Evolutionary conservation across 352 stramenopile genomes (phyloP), one percentile per base, ranked within the genome.

Genomic region (Heterotrichella gracilis): DNA sequence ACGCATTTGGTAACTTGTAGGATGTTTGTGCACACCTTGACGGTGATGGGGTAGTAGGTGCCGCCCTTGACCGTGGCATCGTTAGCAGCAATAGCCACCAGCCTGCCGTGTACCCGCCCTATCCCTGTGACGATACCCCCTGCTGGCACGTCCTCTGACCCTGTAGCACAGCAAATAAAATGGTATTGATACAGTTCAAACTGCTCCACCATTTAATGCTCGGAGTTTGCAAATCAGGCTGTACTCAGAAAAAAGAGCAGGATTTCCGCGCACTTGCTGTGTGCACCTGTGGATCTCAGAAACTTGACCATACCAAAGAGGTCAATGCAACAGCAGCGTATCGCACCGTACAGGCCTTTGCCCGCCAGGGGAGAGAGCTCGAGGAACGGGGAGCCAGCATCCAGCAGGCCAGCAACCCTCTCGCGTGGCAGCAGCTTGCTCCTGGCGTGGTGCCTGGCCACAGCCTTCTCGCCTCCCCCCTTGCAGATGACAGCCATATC

Each of bases 11-110:
- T n/a, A n/a, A n/a, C n/a, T n/a, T n/a, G n/a, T n/a, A n/a, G n/a
- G n/a, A n/a, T n/a, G n/a, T n/a, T n/a, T n/a, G n/a, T n/a, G n/a
- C n/a, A n/a, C n/a, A n/a, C n/a, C n/a, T 96, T 96, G 25, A 97
- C 89, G 0, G 91, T 97, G 74, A 98, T 86, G 0, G 91, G 90
- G 76, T 93, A 96, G 76, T 97, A 97, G 0, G 89, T 96, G 20
- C 91, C 91, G 39, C 90, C 89, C 72, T 96, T 97, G 22, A 97
- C 89, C 0, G 92, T 97, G 2, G 92, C 89, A 80, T 98, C 92
- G 77, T 98, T 98, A 25, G 84, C 90, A 23, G 97, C 77, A 71
- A 98, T 88, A 85, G 97, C 94, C 17, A 71, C 70, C 14, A 64
- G 24, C 25, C 41, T 22, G 23, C 75, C 83, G 20, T 81, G 79